These are phyloP conservation scores for Ogataea nakhonphanomensis DNA, from an alignment of 805 yeast genomes.

Conservation along the genomic window DNA sequence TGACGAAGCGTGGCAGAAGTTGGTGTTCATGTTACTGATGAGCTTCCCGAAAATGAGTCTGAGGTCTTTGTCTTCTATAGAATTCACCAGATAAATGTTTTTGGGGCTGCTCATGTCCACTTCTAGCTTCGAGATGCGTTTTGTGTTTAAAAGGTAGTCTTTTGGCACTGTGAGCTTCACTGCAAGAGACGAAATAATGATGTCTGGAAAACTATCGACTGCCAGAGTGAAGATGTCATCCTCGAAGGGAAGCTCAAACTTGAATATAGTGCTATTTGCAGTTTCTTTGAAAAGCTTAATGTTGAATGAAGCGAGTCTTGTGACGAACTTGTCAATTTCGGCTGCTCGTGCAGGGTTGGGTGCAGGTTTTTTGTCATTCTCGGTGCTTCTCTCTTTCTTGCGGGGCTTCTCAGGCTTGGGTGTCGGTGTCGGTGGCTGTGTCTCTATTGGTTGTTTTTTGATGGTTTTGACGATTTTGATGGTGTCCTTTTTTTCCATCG, in stretches of 20 bases:
- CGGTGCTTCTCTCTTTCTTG: constrained; percentile 1
- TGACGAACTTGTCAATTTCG: constrained; percentile 26
- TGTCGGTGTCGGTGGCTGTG: constrained; percentile 3
- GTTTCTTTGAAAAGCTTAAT: constrained; percentile 28
- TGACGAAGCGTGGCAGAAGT: constrained; percentile 25
- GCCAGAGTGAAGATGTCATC: constrained; percentile 30
- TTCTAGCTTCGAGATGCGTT: constrained; percentile 24
- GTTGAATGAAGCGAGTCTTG: constrained; percentile 14
- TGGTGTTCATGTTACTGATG: constrained; percentile 28
- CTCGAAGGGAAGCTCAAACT: constrained; percentile 25
- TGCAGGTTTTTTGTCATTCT: constrained; percentile 2
- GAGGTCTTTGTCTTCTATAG: constrained; percentile 28
- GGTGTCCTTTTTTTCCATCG: constrained; percentile 57
- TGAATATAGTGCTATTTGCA: constrained; percentile 27
- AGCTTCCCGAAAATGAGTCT: constrained; percentile 32
- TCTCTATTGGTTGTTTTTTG: constrained; percentile 13
- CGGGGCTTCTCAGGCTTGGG: constrained; percentile 6
- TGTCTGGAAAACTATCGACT: constrained; percentile 28
- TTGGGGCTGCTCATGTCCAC: constrained; percentile 31
- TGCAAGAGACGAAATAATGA: constrained; percentile 26
- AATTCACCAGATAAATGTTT: constrained; percentile 26
- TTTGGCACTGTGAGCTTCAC: constrained; percentile 31
- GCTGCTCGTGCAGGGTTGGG: neutral
- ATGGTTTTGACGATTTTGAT: constrained; percentile 49
- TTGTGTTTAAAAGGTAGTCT: constrained; percentile 29